Evolutionary conservation across 305 asterid species (phyloP), one percentile per base, ranked within the genome.

Genomic region (Plantago lanceolata): DNA sequence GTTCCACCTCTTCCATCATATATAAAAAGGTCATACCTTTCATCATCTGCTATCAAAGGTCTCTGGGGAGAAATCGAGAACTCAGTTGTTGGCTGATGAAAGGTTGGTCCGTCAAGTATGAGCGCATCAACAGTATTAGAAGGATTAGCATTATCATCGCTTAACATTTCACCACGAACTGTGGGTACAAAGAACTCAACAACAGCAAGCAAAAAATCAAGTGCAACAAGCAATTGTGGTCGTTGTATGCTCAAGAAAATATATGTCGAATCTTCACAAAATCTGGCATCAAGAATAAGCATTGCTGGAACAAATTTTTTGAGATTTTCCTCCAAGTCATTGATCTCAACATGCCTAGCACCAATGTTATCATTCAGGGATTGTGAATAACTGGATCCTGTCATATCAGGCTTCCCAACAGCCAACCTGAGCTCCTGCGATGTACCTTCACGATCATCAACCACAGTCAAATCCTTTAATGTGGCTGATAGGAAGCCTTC

Each of bases 121-220:
- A 85, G 65, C 13, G 95, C 89, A 71, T 87, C 88, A 57, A 78
- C 78, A 74, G 74, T 63, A 68, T 71, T 78, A 31, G 84, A 75
- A 59, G 86, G 67, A 69, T 71, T 76, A 8, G 77, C 77, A 72
- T 79, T 79, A 60, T 81, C 94, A 53, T 89, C 96, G 68, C 76
- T 61, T 66, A 79, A 71, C 20, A 73, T 79, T 75, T 84, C 85
- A 71, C 79, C 82, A 73, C 91, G 94, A 73, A 92, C 77, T 50
- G 94, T 78, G 52, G 98, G 96, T 71, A 92, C 96, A 82, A 92
- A 89, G 82, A 92, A 92, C 82, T 89, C 96, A 52, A 75, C 96
- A 71, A 92, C 63, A 53, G 87, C 96, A 65, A 86, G 89, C 79
- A 89, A 71, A 82, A 92, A 92, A 69, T 92, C 98, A 65, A 92